Base-by-base conservation (phyloP, 2,329 filamentous ascomycete genomes). In the Tolypocladium pustulatum region DNA sequence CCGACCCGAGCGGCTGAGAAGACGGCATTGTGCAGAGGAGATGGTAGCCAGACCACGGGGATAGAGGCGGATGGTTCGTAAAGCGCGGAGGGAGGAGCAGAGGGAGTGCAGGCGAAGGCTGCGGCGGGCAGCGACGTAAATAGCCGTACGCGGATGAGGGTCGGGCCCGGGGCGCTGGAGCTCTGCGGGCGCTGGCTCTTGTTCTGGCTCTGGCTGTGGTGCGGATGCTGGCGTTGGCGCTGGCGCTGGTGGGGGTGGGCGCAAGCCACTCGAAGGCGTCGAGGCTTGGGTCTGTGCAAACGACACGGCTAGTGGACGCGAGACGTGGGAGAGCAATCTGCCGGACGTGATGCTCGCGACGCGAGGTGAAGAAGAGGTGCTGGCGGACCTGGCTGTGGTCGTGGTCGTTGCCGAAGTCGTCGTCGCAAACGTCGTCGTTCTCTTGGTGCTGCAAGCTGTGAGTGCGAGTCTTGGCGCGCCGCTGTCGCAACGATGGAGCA, bases 1-100 rank as follows among this genome's bases (percentile, higher is more conserved):
- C 67, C 69, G 62, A 70, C 68, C 46, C 71, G 70, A 43, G 76
- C 76, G 60, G 40, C 55, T 68, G 65, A 46, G 68, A 64, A 56
- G 70, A 64, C 58, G 68, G 64, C 71, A 73, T 73, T 60, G 62
- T 66, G 56, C 30, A 13, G 51, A 41, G 30, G 46, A 30, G 52
- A 59, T 49, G 43, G n/a, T 37, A 46, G 22, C 54, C 58, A 36
- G 55, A 41, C 55, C 52, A 32, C 20, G 40, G 36, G 17, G 41
- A 57, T 34, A 20, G 51, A 52, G 46, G 56, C 20, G 55, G 53
- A 34, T 22, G 25, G 36, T 38, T 46, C n/a, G 56, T 30, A 36
- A 25, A 22, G 46, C 37, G 46, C 15, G 53, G 41, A 40, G 46
- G 32, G 22, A 30, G 46, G 32, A 37, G 37, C 32, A 32, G 27